Evolutionary conservation across 2,329 filamentous ascomycete genomes (phyloP), one percentile per base, ranked within the genome.

Genomic region (Aspergillus arachidicola): DNA sequence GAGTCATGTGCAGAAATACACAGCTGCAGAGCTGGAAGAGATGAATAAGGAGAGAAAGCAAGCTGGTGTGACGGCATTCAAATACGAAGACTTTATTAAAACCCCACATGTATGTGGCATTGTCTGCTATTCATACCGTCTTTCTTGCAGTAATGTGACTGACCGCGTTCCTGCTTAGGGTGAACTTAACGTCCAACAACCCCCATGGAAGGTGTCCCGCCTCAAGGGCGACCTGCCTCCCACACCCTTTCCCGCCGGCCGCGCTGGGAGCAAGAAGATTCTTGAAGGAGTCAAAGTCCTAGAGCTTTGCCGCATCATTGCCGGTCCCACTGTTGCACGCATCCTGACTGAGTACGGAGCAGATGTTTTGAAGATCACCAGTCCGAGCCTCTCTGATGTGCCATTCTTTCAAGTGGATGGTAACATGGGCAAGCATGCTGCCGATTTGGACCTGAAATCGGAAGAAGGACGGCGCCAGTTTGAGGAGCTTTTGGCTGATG

Each of bases 221-320:
- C 63, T 78, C 19, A 65, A 59, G 21, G 75, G 76, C 11, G 64
- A 73, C 16, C 30, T 71, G 59, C 65, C 70, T 11, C 72, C 72
- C 30, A 76, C 70, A 21, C 66, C 66, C 30, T 75, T 73, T 53
- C 74, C 73, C 38, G 46, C 69, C 58, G 75, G 60, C 71, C 76
- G 53, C 71, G 78, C 59, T 23, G 73, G 71, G 34, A 73, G 69
- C 65, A 72, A 70, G 59, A 75, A 63, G 61, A 71, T 75, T 45
- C 63, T 71, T 80, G 43, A 81, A 82, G 90, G 90, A 0, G 83
- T 92, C 73, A 89, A 89, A 67, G 90, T 93, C 11, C 83, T 93
- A 6, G 91, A 93, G 72, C 79, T 93, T 16, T 91, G 89, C 72
- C 87, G 90, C 48, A 87, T 92, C 71, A 91, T 93, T 66, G 90